Base-by-base conservation (phyloP, 495 filamentous ascomycete species). In the Penicillium longicatenatum region DNA sequence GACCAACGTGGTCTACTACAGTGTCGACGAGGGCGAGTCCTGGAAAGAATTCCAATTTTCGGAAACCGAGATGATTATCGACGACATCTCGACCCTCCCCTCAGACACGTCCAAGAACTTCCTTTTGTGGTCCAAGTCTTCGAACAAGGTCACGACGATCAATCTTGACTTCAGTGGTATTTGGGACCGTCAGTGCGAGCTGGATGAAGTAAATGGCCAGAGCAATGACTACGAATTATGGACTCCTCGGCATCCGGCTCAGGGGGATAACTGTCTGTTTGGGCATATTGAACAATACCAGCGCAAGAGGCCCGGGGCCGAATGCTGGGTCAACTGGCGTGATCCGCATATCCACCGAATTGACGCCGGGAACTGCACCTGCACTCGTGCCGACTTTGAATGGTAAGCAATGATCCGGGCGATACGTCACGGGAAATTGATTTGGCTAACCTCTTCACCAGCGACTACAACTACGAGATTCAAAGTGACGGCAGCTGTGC, bases 391-490 rank as follows among this genome's bases (percentile, higher is more conserved):
- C 31, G 95, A 99, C 74, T 99, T 86, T 73, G 95, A 99, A 83
- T 99, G 94, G 92, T 96, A 75, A 75, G 84, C 16, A 6, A 24
- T 20, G 0, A 50, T 2, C 17, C 21, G n/a, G n/a, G n/a, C n/a
- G n/a, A n/a, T 17, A 39, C 0, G 26, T 26, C 35, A 5, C 21
- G 2, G 24, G 4, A 16, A 8, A 6, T 26, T 30, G 22, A 31
- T 1, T 30, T 30, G 4, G 24, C 45, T 48, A 48, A 48, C 16
- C 29, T 17, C 14, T 19, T 10, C 10, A 9, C 11, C 45, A 97
- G 92, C 76, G 93, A 97, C 70, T 99, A 89, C 79, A 99, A 99
- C 74, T 99, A 83, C 70, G 84, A 97, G 69, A 82, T 86, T 41
- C 81, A 87, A 70, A 80, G 66, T 33, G 89, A 92, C 67, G 87